Conservation (phyloP, 2,329 filamentous ascomycete species). For the Beauveria caledonica region DNA sequence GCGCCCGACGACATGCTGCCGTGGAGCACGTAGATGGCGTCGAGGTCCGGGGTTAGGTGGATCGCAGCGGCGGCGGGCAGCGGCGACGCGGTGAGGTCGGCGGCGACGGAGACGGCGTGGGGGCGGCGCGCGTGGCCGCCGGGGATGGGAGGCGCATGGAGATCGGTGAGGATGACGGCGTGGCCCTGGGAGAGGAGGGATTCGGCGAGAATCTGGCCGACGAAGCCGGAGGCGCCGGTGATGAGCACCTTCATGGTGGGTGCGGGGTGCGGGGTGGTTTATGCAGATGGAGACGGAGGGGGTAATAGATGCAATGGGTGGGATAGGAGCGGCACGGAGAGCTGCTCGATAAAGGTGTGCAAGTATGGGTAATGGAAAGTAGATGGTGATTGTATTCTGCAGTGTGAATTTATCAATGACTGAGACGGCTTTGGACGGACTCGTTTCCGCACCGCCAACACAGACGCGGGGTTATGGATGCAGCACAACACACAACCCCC, state of each 20-base stretch:
- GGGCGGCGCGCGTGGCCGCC: slow-evolving; percentile 16
- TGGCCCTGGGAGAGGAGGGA: slow-evolving; percentile 37
- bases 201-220: slow-evolving; percentile 50
- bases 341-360: not conserved
- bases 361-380: not conserved
- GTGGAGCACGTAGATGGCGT: slow-evolving; percentile 49
- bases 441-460: not conserved
- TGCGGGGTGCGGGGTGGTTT: not conserved
- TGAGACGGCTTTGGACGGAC: not conserved
- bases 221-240: slow-evolving; percentile 53
- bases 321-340: too few species aligned
- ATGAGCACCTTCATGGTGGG: slow-evolving; percentile 40
- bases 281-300: too few species aligned
- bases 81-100: slow-evolving; percentile 10
- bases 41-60: slow-evolving; percentile 21
- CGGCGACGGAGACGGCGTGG: slow-evolving; percentile 13
- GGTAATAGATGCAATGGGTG: too few species aligned
- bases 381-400: too few species aligned
- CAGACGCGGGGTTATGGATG: not conserved
- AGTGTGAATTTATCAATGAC: too few species aligned
- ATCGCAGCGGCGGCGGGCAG: not conserved
- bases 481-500: not conserved
- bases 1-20: slow-evolving; percentile 56
- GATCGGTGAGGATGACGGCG: slow-evolving; percentile 46
- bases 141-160: slow-evolving; percentile 42